These are phyloP conservation scores for Xylariales sp. DNA, from an alignment of 2,329 filamentous ascomycete genomes.

Conservation along the genomic window DNA sequence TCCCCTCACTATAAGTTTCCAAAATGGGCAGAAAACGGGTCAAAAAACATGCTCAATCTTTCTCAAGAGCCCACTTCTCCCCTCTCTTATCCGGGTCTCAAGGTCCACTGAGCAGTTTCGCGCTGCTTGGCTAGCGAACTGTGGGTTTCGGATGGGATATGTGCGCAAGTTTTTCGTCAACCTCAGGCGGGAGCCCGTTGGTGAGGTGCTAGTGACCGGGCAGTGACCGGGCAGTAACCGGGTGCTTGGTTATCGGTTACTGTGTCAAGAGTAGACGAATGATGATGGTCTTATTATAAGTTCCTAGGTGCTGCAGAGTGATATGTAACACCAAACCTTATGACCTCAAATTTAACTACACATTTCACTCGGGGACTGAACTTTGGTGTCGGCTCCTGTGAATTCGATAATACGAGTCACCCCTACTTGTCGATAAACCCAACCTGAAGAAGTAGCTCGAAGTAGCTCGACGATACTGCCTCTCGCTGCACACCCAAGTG, in stretches of 20 bases:
- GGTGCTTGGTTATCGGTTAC: not conserved
- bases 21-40: constrained; percentile 35
- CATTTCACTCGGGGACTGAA: not conserved
- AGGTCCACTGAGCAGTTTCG: not conserved
- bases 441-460: not conserved
- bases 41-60: constrained; percentile 50
- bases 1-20: constrained; percentile 32
- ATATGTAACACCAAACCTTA: not conserved
- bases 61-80: constrained; percentile 42
- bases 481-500: constrained; percentile 6
- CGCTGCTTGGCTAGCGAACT: constrained; percentile 8
- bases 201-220: not conserved
- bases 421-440: not conserved
- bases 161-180: constrained; percentile 17
- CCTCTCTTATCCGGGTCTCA: constrained; percentile 5
- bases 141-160: constrained; percentile 2
- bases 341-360: not conserved
- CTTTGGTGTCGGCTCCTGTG: not conserved
- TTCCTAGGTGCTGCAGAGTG: not conserved
- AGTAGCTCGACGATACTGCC: not conserved
- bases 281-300: constrained; percentile 9
- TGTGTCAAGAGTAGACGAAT: not conserved
- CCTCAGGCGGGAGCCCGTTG: not conserved
- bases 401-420: not conserved
- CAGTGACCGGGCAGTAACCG: not conserved